A percentile compares a stretch with the other conserved stretches of the same genome.
Conservation (phyloP, 768 basidiomycete genomes). For the Pleurotus eryngii region DNA sequence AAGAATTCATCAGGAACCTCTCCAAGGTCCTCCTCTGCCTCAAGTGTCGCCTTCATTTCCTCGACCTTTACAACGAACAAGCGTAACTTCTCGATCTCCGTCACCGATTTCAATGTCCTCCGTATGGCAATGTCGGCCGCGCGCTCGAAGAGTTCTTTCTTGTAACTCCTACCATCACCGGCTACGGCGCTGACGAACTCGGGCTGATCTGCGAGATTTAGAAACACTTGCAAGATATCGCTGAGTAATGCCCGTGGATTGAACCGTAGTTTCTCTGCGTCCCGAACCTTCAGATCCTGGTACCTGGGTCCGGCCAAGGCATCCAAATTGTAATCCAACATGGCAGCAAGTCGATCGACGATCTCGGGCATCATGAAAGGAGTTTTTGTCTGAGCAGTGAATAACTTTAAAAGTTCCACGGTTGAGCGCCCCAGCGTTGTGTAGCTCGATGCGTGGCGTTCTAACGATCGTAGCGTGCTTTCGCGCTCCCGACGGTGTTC, state of each 20-base stretch:
- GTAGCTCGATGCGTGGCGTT: conserved; percentile 83
- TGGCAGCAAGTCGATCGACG: conserved; percentile 90
- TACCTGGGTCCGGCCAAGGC: conserved; percentile 87
- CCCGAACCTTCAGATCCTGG: conserved; percentile 79
- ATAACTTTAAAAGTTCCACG: conserved; percentile 85
- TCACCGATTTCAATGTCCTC: conserved; percentile 66
- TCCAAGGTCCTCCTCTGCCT: conserved; percentile 88
- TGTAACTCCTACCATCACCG: conserved; percentile 91
- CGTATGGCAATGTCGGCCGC: conserved; percentile 66
- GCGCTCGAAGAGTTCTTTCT: conserved; percentile 74
- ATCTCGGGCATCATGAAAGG: conserved; percentile 98
- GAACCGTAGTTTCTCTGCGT: conserved; percentile 88
- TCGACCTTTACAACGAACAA: conserved; percentile 82
- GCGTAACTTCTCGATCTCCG: conserved; percentile 69
- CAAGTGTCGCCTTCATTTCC: conserved; percentile 70
- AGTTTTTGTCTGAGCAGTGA: conserved; percentile 86
- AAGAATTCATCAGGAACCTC: conserved; percentile 95
- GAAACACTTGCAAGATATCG: conserved; percentile 86
- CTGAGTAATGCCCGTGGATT: conserved; percentile 77
- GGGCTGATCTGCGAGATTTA: conserved; percentile 78
- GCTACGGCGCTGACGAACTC: conserved; percentile 87
- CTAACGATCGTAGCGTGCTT: conserved; percentile 70
- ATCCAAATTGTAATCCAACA: conserved; percentile 92
- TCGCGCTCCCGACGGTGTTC: conserved; percentile 86
- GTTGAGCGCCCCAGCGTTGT: conserved; percentile 84